phyloP scores from a whole-genome alignment of 192 early-diverging fungal genomes.

The Mortierella claussenii region DNA sequence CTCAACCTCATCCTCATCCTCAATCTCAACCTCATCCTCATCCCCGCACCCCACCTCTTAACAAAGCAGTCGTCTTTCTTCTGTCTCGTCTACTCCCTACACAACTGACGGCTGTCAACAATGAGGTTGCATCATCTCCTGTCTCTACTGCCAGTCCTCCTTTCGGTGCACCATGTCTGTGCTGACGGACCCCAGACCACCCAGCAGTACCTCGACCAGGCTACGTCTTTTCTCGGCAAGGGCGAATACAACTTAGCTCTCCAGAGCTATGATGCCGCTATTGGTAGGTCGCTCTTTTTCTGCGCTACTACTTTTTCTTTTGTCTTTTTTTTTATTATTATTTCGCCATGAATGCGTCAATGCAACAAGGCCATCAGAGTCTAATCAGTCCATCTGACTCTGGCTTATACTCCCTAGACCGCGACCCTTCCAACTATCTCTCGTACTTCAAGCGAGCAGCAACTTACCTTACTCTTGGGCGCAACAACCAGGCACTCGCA shows the following conservation, averaged over 20 bases:
- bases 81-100: neutral
- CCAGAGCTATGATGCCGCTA: constrained; percentile 70
- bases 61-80: too few species aligned
- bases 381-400: neutral
- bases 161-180: constrained; percentile 29
- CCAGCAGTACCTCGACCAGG: constrained; percentile 58
- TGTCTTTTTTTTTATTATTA: neutral
- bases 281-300: constrained; percentile 56
- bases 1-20: too few species aligned
- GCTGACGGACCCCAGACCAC: constrained; percentile 45
- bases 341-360: neutral
- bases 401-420: constrained; percentile 47
- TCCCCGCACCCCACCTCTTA: too few species aligned
- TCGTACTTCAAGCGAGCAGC: constrained; percentile 91
- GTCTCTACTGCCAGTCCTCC: constrained; percentile 35
- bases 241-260: constrained; percentile 70
- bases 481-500: constrained; percentile 73
- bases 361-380: neutral
- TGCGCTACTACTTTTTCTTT: neutral
- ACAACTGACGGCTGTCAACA: neutral
- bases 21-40: neutral
- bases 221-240: constrained; percentile 45
- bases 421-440: constrained; percentile 85
- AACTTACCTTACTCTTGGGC: constrained; percentile 80
- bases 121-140: constrained; percentile 43